Evolutionary conservation across 2,329 filamentous ascomycete genomes (phyloP).

Genomic region (Ascosphaera aggregata): DNA sequence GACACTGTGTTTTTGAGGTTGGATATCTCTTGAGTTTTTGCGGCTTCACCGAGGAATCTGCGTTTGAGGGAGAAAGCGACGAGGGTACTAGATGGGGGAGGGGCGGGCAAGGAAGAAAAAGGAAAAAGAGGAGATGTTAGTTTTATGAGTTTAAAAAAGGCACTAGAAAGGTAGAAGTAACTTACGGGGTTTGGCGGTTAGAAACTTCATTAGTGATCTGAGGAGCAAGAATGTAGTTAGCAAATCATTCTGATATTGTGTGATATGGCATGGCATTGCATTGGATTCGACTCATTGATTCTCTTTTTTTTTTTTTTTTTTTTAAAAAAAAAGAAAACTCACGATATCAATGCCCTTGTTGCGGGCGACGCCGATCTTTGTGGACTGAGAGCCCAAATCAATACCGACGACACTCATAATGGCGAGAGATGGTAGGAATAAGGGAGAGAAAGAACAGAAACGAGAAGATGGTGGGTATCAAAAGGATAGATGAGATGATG

Average conservation of each 20-base stretch:
- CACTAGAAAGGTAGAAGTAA: constrained; percentile 14
- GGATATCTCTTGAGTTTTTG: constrained; percentile 97
- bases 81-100: constrained; percentile 41
- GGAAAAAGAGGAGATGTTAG: constrained; percentile 2
- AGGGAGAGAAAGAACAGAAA: too few species aligned
- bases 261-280: too few species aligned
- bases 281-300: too few species aligned
- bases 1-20: constrained; percentile 98
- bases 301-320: too few species aligned
- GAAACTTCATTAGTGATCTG: constrained; percentile 98
- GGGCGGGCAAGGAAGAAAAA: constrained; percentile 2
- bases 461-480: too few species aligned
- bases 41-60: constrained; percentile 82
- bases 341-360: constrained; percentile 99
- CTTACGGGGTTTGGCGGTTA: constrained; percentile 93
- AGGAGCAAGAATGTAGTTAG: too few species aligned
- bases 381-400: constrained; percentile 92
- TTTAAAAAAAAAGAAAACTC: constrained; percentile 26
- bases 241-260: too few species aligned
- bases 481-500: too few species aligned
- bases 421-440: too few species aligned
- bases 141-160: constrained; percentile 5
- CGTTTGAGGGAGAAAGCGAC: constrained; percentile 89
- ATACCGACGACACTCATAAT: constrained; percentile 49
- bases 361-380: constrained; percentile 88